phyloP scores from a whole-genome alignment of 345 rosid species.

The Hypericum perforatum region DNA sequence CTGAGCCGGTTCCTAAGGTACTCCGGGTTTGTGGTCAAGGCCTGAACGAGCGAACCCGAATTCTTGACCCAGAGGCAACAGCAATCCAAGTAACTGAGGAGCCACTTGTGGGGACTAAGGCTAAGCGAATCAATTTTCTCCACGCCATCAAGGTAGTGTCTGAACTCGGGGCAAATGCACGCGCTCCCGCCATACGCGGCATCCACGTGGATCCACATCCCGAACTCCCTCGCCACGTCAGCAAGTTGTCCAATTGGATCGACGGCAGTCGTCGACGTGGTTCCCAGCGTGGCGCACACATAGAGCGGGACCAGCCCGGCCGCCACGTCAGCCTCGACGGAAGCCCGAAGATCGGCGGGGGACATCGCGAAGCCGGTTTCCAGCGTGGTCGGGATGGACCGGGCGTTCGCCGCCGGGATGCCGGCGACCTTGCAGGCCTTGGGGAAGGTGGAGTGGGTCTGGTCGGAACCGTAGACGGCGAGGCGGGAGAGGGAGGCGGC shows the following conservation, averaged over 20 bases:
- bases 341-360: neutral
- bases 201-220: neutral
- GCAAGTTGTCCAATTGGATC: neutral
- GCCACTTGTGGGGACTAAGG: neutral
- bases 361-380: neutral
- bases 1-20: neutral
- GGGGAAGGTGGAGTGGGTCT: neutral
- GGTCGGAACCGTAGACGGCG: neutral
- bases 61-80: conserved; percentile 1
- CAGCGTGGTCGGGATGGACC: neutral
- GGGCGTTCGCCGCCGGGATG: neutral
- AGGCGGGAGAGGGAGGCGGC: neutral
- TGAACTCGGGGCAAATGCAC: conserved; percentile 1
- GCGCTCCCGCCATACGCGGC: neutral
- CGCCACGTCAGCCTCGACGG: neutral
- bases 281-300: neutral
- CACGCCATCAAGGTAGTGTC: neutral
- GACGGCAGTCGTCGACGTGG: neutral
- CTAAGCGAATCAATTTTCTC: neutral
- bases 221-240: neutral
- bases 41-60: neutral
- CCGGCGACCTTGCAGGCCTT: neutral
- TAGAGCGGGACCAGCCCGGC: neutral
- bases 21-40: neutral
- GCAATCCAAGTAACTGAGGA: neutral